Percentiles rank a stretch among this genome's conserved stretches.
Conservation (phyloP, 345 rosid species). For the Cardamine occulta region DNA sequence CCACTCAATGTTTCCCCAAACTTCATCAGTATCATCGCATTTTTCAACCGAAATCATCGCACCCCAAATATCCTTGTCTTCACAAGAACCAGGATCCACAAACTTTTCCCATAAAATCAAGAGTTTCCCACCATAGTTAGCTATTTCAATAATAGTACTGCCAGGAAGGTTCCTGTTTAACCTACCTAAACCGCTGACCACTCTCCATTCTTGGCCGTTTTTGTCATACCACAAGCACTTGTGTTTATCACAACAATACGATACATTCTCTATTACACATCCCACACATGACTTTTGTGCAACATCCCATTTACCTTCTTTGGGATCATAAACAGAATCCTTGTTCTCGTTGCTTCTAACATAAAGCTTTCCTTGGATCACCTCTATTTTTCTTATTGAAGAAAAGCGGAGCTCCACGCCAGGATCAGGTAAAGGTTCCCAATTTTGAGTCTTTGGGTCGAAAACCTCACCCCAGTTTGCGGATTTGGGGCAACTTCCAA, state of each 20-base stretch:
- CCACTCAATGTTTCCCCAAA: neutral
- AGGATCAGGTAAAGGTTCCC: neutral
- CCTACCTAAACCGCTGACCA: neutral
- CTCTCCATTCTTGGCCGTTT: neutral
- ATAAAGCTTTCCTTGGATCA: neutral
- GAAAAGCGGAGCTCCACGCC: neutral
- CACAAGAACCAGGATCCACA: neutral
- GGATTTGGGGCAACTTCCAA: neutral
- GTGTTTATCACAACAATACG: neutral
- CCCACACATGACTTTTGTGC: neutral
- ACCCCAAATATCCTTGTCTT: neutral
- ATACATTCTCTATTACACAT: neutral
- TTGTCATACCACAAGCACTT: neutral
- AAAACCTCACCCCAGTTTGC: neutral
- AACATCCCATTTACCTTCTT: neutral
- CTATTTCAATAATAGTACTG: neutral
- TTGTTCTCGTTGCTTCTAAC: neutral
- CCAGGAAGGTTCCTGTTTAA: neutral
- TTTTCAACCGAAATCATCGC: neutral
- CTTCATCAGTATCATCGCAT: neutral
- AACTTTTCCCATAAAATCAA: neutral
- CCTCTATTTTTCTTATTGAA: neutral
- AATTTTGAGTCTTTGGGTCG: neutral
- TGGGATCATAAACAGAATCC: neutral
- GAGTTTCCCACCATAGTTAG: neutral